Base-by-base conservation (phyloP, 148 eudicot species). In the Limonium bicolor region DNA sequence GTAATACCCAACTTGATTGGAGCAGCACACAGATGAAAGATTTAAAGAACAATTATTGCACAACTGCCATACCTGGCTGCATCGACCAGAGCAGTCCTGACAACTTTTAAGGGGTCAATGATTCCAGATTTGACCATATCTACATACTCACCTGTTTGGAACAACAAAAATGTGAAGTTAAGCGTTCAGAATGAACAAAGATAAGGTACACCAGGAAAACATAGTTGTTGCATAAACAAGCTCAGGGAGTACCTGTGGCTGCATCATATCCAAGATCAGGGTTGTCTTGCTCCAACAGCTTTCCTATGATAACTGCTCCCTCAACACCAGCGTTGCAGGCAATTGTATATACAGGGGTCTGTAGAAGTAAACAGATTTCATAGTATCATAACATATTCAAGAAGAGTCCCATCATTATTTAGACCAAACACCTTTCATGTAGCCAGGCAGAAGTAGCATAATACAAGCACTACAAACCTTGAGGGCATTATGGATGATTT, bases 221-320 rank as follows among this genome's bases (percentile, higher is more conserved):
- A n/a, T n/a, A n/a, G n/a, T n/a, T n/a, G n/a, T n/a, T n/a, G n/a
- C n/a, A n/a, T n/a, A n/a, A n/a, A 16, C 18, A 15, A 20, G 11
- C 8, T 50, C 11, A 46, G 7, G 3, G 16, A 21, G 20, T 41
- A 83, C 96, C 94, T 77, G 83, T 83, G 41, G 96, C 92, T 26
- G 94, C 96, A 60, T 88, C 94, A 43, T 88, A 88, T 48, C 96
- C 94, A 31, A 88, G 92, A 40, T 83, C 94, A 3, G 74, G 73
- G 54, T 77, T 59, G 11, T 88, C 86, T 52, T 80, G 88, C 57
- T 88, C 94, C 70, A 88, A 58, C 20, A 88, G 67, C 70, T 80
- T 88, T 27, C 96, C 96, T 51, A 80, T 83, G 20, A 83, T 70
- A 18, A 88, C 94, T 23, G 94, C 80, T 43, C 94, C 96, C 51